Evolutionary conservation across 2,329 filamentous ascomycete genomes (phyloP).

Genomic region (Chrysoporthe austroafricana): DNA sequence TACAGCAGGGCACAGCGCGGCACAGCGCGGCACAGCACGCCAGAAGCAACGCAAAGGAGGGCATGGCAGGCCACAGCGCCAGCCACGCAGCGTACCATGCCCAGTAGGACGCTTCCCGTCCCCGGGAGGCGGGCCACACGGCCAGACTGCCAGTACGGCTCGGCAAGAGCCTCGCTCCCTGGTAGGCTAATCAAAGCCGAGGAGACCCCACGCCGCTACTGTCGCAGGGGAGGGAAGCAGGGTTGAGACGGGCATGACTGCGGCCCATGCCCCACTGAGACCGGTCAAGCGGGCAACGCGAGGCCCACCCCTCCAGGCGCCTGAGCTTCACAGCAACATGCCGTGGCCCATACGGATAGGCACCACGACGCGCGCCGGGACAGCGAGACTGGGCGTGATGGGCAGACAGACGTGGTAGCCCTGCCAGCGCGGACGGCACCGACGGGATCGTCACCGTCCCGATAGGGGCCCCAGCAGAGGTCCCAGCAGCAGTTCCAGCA

Average conservation of each 20-base stretch:
- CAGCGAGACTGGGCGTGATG: background rate
- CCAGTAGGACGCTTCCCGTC: conserved; percentile 19
- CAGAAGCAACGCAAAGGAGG: no score
- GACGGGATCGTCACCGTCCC: background rate
- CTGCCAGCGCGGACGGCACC: background rate
- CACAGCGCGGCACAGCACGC: no score
- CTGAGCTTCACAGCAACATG: background rate
- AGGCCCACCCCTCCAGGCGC: background rate
- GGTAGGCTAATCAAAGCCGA: conserved; percentile 22
- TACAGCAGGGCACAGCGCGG: background rate
- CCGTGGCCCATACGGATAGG: background rate
- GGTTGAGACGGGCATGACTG: conserved; percentile 18
- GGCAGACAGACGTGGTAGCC: background rate
- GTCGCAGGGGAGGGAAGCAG: conserved; percentile 21
- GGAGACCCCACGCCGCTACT: conserved; percentile 27
- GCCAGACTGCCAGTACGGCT: conserved; percentile 27
- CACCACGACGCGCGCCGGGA: background rate
- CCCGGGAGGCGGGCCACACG: conserved; percentile 21
- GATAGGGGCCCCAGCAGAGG: no score
- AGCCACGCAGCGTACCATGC: background rate
- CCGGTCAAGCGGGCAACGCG: background rate
- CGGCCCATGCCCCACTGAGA: background rate
- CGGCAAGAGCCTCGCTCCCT: conserved; percentile 26
- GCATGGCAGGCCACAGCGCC: no score
- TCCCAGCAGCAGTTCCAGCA: no score